phyloP scores from a whole-genome alignment of 805 yeast genomes.

The Alloascoidea hylecoeti region DNA sequence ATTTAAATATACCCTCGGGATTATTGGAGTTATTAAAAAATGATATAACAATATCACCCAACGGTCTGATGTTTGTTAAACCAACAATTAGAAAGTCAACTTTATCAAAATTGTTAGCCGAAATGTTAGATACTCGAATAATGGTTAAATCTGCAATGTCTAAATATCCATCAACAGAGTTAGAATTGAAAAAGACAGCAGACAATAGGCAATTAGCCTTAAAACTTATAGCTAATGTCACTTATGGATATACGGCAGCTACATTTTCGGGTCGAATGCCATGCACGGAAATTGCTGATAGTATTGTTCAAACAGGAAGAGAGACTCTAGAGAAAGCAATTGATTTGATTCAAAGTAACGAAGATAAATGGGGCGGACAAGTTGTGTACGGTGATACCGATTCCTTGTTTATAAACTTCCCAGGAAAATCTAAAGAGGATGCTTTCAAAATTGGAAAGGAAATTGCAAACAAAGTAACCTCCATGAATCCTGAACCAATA shows the following conservation, averaged over 20 bases:
- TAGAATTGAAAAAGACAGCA: constrained; percentile 37
- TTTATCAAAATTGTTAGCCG: constrained; percentile 73
- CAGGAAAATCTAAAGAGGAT: constrained; percentile 62
- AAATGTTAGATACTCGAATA: constrained; percentile 66
- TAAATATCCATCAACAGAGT: constrained; percentile 18
- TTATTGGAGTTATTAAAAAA: constrained; percentile 31
- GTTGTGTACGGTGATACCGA: constrained; percentile 98
- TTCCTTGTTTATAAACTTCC: constrained; percentile 79
- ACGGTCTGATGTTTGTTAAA: constrained; percentile 72
- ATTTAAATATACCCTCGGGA: constrained; percentile 39
- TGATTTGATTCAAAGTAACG: constrained; percentile 41
- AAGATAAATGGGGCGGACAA: constrained; percentile 61
- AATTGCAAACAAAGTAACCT: constrained; percentile 52
- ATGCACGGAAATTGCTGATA: constrained; percentile 87
- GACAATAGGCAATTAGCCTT: constrained; percentile 76
- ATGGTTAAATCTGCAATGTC: constrained; percentile 69
- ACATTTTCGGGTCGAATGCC: constrained; percentile 97
- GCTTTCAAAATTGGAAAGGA: constrained; percentile 67
- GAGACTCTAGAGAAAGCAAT: constrained; percentile 70
- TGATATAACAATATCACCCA: constrained; percentile 64
- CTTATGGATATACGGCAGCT: constrained; percentile 93
- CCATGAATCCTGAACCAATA: constrained; percentile 65
- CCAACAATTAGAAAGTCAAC: constrained; percentile 52
- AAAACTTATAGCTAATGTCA: constrained; percentile 86
- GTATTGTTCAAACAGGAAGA: constrained; percentile 83